phyloP scores from a whole-genome alignment of 495 filamentous ascomycete species.

The Friedmanniomyces endolithicus region DNA sequence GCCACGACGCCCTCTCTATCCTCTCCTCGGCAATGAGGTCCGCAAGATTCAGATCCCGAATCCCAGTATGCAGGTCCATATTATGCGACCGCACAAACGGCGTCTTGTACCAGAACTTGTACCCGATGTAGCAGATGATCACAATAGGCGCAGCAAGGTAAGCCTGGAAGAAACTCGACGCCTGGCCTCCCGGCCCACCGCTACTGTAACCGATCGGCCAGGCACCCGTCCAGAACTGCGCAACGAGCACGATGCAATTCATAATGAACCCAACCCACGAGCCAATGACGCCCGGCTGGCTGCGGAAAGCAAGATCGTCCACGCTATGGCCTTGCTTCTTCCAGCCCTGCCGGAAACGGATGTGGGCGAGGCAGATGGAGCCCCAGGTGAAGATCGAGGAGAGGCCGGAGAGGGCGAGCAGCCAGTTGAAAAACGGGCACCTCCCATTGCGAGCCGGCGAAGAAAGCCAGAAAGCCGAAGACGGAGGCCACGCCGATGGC shows the following conservation, averaged over 20 bases:
- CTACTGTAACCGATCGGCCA: slow-evolving; percentile 54
- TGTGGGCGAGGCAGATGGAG: slow-evolving; percentile 58
- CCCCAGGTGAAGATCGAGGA: slow-evolving; percentile 60
- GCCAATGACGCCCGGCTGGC: slow-evolving; percentile 67
- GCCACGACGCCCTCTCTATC: slow-evolving; percentile 60
- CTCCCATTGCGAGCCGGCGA: slow-evolving; percentile 20
- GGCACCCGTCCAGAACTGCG: slow-evolving; percentile 87
- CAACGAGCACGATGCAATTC: slow-evolving; percentile 71
- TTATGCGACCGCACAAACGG: slow-evolving; percentile 48
- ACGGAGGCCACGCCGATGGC: slow-evolving; percentile 17
- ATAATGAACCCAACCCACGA: slow-evolving; percentile 74
- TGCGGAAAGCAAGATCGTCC: slow-evolving; percentile 65
- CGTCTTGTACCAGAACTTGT: slow-evolving; percentile 69
- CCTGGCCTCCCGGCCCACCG: slow-evolving; percentile 30
- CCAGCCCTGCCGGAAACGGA: slow-evolving; percentile 63
- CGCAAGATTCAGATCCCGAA: slow-evolving; percentile 69
- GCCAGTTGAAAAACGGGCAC: slow-evolving; percentile 45
- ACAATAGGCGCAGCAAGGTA: slow-evolving; percentile 83
- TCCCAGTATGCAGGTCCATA: slow-evolving; percentile 83
- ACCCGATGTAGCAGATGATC: slow-evolving; percentile 56
- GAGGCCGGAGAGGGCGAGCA: slow-evolving; percentile 56
- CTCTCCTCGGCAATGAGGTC: slow-evolving; percentile 64
- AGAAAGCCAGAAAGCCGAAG: slow-evolving; percentile 30
- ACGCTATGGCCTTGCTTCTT: slow-evolving; percentile 49
- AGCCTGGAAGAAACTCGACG: slow-evolving; percentile 56